These are phyloP conservation scores for Aspergillus intermedius DNA, from an alignment of 2,329 filamentous ascomycete genomes.

Conservation along the genomic window DNA sequence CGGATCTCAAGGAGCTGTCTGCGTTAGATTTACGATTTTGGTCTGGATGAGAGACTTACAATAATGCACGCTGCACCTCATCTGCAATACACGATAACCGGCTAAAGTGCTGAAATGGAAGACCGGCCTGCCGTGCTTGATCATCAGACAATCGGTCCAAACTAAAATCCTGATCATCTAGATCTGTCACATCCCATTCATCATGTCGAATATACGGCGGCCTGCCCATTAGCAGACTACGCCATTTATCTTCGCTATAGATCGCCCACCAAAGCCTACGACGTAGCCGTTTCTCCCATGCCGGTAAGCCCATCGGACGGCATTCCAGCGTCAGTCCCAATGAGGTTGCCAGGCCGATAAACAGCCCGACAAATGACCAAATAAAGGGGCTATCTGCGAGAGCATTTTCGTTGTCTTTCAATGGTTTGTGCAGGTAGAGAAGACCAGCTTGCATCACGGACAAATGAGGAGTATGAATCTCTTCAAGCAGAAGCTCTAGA, in stretches of 20 bases:
- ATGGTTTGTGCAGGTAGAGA: slow-evolving; percentile 17
- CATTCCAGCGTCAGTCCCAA: slow-evolving; percentile 26
- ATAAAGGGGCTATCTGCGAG: slow-evolving; percentile 21
- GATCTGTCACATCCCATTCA: slow-evolving; percentile 23
- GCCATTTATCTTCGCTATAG: slow-evolving; percentile 29
- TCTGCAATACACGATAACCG: slow-evolving; percentile 16
- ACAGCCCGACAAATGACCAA: slow-evolving; percentile 24
- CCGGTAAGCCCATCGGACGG: slow-evolving; percentile 22
- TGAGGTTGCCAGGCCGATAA: slow-evolving; percentile 21
- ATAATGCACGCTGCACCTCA: slow-evolving; percentile 16
- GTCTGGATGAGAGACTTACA: slow-evolving; percentile 9
- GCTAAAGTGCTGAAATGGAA: slow-evolving; percentile 13
- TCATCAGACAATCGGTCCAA: slow-evolving; percentile 4
- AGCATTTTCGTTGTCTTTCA: slow-evolving; percentile 8
- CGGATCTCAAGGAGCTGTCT: slow-evolving; percentile 15
- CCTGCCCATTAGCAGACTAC: slow-evolving; percentile 22
- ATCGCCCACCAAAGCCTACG: slow-evolving; percentile 31
- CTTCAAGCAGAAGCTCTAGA: slow-evolving; percentile 12
- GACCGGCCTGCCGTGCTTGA: background rate
- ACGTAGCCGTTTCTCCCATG: slow-evolving; percentile 26
- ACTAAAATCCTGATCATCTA: slow-evolving; percentile 17
- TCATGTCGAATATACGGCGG: slow-evolving; percentile 23
- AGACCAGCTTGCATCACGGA: slow-evolving; percentile 19
- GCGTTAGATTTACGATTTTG: background rate
- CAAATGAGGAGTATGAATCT: slow-evolving; percentile 20